Evolutionary conservation across 805 yeast genomes (phyloP).

Genomic region (Monosporozyma aerobia): DNA sequence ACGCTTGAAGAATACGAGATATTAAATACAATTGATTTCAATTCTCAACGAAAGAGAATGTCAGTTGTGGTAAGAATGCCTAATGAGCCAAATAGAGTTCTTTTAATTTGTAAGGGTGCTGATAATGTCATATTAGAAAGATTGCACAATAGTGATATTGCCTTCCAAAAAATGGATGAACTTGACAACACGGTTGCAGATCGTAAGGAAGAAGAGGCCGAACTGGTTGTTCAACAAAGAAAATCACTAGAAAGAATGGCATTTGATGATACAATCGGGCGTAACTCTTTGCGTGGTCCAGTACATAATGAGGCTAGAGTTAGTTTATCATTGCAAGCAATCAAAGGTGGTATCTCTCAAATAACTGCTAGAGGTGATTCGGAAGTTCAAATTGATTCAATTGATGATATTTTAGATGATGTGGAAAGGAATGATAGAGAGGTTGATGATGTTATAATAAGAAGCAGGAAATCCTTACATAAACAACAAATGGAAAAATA

Average conservation of each 20-base stretch:
- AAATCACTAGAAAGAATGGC: conserved; percentile 35
- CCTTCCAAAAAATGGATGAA: conserved; percentile 55
- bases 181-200: conserved; percentile 46
- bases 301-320: conserved; percentile 20
- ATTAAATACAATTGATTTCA: conserved; percentile 74
- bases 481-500: conserved; percentile 50
- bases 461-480: conserved; percentile 51
- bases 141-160: conserved; percentile 49
- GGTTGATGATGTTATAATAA: conserved; percentile 42
- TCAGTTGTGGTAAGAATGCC: conserved; percentile 76
- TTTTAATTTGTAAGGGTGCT: conserved; percentile 89
- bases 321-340: conserved; percentile 26
- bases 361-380: conserved; percentile 11
- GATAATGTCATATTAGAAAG: conserved; percentile 81
- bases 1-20: conserved; percentile 61
- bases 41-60: conserved; percentile 89
- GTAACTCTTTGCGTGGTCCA: conserved; percentile 28
- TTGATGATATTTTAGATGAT: conserved; percentile 41
- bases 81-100: conserved; percentile 47
- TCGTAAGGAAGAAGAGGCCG: conserved; percentile 73
- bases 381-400: conserved; percentile 32
- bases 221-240: conserved; percentile 51
- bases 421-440: conserved; percentile 41
- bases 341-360: conserved; percentile 24
- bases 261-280: conserved; percentile 16